Evolutionary conservation across 1,139 yeast species (phyloP).

Genomic region (Scheffersomyces illinoinensis): DNA sequence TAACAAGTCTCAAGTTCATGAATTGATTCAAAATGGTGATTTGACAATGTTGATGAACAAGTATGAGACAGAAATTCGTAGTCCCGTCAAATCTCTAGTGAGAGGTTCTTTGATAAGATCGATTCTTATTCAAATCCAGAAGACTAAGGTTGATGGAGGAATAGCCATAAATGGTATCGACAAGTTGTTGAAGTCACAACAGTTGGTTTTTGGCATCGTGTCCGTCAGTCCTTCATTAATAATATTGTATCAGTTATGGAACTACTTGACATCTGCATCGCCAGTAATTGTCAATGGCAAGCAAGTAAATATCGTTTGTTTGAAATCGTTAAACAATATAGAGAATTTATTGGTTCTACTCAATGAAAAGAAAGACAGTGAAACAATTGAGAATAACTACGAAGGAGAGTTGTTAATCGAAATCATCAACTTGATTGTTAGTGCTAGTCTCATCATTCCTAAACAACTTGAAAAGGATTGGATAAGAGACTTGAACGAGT

Average conservation of each 20-base stretch:
- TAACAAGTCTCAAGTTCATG: constrained; percentile 34
- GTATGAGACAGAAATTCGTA: constrained; percentile 73
- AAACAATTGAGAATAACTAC: constrained; percentile 8
- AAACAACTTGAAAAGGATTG: constrained; percentile 47
- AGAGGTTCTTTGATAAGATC: constrained; percentile 76
- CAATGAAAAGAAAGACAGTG: constrained; percentile 7
- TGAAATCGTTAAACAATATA: constrained; percentile 55
- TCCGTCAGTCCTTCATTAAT: constrained; percentile 82
- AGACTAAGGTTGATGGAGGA: constrained; percentile 93
- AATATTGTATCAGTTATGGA: constrained; percentile 49
- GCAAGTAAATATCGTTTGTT: constrained; percentile 43
- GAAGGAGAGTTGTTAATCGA: constrained; percentile 63
- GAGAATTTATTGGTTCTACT: constrained; percentile 49
- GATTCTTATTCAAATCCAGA: constrained; percentile 84
- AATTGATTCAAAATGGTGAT: constrained; percentile 64
- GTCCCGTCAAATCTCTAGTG: constrained; percentile 63
- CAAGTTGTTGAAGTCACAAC: constrained; percentile 84
- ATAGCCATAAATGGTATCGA: constrained; percentile 90
- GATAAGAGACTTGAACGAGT: constrained; percentile 56
- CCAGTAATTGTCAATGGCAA: constrained; percentile 43
- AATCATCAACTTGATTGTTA: constrained; percentile 50
- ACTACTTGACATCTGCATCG: constrained; percentile 29
- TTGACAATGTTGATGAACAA: constrained; percentile 74
- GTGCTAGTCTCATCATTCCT: constrained; percentile 53
- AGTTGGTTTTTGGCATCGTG: constrained; percentile 85